A percentile compares a stretch with the other conserved stretches of the same genome.
Conservation (phyloP, 1,139 yeast genomes). For the Nakaseomyces sp. region DNA sequence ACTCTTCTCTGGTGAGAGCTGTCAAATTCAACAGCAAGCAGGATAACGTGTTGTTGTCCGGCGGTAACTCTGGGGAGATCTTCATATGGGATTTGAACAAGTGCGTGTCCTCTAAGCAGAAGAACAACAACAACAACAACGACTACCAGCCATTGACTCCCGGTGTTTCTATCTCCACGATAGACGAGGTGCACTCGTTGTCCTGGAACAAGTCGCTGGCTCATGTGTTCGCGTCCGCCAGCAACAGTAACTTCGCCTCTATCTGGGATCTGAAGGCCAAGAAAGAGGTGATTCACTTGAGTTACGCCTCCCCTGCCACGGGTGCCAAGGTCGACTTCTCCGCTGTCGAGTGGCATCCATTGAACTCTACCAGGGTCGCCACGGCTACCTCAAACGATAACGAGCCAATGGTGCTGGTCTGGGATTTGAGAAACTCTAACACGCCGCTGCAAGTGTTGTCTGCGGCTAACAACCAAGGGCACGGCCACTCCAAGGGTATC, state of each 20-base stretch:
- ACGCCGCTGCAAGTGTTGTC: constrained; percentile 67
- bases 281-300: constrained; percentile 79
- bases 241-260: constrained; percentile 72
- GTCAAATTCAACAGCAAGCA: constrained; percentile 74
- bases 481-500: constrained; percentile 82
- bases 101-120: too few species aligned
- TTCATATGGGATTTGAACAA: constrained; percentile 80
- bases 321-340: constrained; percentile 49
- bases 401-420: constrained; percentile 71
- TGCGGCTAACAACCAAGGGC: constrained; percentile 5
- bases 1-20: constrained; percentile 62
- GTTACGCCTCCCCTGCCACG: constrained; percentile 45
- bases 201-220: constrained; percentile 85
- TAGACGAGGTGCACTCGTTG: constrained; percentile 72
- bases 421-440: constrained; percentile 92
- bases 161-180: constrained; percentile 71
- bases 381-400: constrained; percentile 82
- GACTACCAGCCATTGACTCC: constrained; percentile 55
- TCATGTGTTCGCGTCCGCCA: constrained; percentile 87
- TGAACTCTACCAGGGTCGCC: constrained; percentile 69
- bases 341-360: constrained; percentile 83
- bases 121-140: too few species aligned
- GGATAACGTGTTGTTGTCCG: constrained; percentile 67
- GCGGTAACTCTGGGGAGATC: constrained; percentile 81
- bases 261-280: constrained; percentile 90